These are phyloP conservation scores for Dactylellina sp. DNA, from an alignment of 2,329 filamentous ascomycete genomes.

Conservation along the genomic window DNA sequence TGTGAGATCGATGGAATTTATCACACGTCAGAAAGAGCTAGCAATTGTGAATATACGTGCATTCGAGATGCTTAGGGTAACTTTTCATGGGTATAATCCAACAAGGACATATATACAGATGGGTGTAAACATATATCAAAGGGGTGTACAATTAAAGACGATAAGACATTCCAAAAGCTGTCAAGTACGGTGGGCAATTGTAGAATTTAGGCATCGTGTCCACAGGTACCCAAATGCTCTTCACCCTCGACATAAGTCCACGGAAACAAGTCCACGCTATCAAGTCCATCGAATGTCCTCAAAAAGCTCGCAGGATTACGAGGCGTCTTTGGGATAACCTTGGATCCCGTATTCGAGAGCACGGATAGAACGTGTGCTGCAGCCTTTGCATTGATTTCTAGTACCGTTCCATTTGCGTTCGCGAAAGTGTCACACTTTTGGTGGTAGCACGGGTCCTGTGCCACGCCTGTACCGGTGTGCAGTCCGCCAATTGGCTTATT, in stretches of 20 bases:
- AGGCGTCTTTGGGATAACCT: slow-evolving; percentile 62
- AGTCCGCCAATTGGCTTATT: slow-evolving; percentile 63
- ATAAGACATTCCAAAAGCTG: too few relatives aligned
- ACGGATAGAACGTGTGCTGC: slow-evolving; percentile 62
- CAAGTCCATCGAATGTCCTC: slow-evolving; percentile 20
- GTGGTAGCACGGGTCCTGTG: slow-evolving; percentile 63
- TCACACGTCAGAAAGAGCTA: too few relatives aligned
- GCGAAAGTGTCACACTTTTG: slow-evolving; percentile 62
- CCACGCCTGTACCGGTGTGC: slow-evolving; percentile 62
- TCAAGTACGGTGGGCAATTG: too few relatives aligned
- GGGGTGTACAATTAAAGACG: too few relatives aligned
- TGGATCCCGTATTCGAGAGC: slow-evolving; percentile 61
- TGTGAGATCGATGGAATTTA: neutral
- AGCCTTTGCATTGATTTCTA: slow-evolving; percentile 63
- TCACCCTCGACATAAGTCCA: slow-evolving; percentile 46
- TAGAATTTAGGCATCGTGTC: slow-evolving; percentile 54
- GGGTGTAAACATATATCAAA: neutral
- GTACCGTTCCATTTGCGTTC: slow-evolving; percentile 61
- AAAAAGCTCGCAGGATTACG: neutral
- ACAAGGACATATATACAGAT: neutral
- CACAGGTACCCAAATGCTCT: slow-evolving; percentile 47
- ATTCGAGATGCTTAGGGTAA: too few relatives aligned
- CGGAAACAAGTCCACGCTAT: slow-evolving; percentile 27
- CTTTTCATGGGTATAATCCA: neutral
- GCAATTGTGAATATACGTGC: too few relatives aligned